phyloP scores from a whole-genome alignment of 2,329 filamentous ascomycete species.

The Penicillium sp. region DNA sequence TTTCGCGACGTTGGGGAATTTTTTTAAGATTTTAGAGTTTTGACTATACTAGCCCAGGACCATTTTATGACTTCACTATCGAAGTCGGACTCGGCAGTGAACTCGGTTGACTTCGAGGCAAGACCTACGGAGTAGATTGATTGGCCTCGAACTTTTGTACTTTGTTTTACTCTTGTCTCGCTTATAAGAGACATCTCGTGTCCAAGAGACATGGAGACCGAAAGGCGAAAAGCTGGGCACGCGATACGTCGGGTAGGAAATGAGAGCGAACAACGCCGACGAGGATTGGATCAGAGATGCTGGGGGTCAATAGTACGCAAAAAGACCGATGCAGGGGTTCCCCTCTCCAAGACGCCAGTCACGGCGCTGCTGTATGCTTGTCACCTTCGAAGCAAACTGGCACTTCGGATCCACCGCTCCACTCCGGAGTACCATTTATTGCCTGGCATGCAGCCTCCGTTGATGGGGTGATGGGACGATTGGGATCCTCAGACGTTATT shows the following conservation, averaged over 20 bases:
- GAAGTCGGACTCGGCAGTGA: background rate
- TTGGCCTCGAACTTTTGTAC: background rate
- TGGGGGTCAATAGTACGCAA: background rate
- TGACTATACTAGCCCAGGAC: background rate
- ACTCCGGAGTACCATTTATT: constrained; percentile 12
- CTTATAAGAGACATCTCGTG: background rate
- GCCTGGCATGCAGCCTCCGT: constrained; percentile 7
- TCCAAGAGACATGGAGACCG: background rate
- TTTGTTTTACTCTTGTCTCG: background rate
- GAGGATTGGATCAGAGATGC: background rate
- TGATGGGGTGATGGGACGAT: constrained; percentile 3
- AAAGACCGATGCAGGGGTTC: constrained; percentile 5
- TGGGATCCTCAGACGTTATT: background rate
- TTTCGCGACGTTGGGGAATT: too few species aligned
- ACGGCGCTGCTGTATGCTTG: constrained; percentile 6
- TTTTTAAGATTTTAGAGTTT: background rate
- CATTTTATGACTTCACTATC: background rate
- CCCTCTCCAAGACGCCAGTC: constrained; percentile 5
- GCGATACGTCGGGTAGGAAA: background rate
- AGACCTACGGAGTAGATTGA: background rate
- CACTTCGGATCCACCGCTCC: constrained; percentile 29
- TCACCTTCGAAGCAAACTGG: constrained; percentile 20
- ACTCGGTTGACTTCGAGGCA: background rate
- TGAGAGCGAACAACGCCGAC: background rate
- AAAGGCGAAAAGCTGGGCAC: background rate